phyloP scores from a whole-genome alignment of 768 basidiomycete species.

The Pseudohyphozyma bogoriensis region DNA sequence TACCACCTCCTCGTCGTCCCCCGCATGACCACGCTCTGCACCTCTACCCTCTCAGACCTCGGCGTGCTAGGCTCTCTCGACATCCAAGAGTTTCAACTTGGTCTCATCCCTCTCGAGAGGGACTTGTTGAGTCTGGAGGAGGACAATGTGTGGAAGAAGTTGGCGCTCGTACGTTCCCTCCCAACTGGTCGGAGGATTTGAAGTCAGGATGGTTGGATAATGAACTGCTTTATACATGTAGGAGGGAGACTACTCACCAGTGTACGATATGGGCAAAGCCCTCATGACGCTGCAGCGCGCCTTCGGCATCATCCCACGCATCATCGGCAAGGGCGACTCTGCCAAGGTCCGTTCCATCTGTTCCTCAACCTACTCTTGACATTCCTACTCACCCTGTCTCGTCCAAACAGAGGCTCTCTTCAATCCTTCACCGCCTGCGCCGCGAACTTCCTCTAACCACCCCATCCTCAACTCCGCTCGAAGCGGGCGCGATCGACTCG shows the following conservation, averaged over 20 bases:
- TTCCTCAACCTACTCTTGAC: background rate
- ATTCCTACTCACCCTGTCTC: too few relatives aligned
- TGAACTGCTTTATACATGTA: slow-evolving; percentile 36
- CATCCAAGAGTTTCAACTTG: slow-evolving; percentile 76
- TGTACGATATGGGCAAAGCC: slow-evolving; percentile 82
- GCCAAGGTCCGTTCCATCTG: slow-evolving; percentile 36
- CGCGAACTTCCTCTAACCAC: slow-evolving; percentile 39
- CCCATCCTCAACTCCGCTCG: slow-evolving; percentile 40
- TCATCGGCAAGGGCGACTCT: slow-evolving; percentile 84
- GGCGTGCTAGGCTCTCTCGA: slow-evolving; percentile 95
- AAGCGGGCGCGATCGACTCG: slow-evolving; percentile 61
- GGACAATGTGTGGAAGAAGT: slow-evolving; percentile 61
- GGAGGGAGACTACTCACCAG: slow-evolving; percentile 85
- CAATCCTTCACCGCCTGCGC: slow-evolving; percentile 55
- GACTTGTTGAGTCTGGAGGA: slow-evolving; percentile 86
- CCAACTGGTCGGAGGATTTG: too few relatives aligned
- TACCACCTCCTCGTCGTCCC: slow-evolving; percentile 85
- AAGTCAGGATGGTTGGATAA: background rate
- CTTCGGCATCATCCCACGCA: slow-evolving; percentile 81
- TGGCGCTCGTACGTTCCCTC: slow-evolving; percentile 65
- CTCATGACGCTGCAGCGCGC: slow-evolving; percentile 69
- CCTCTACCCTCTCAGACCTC: slow-evolving; percentile 80
- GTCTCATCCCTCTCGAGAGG: slow-evolving; percentile 85
- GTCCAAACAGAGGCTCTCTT: slow-evolving; percentile 56
- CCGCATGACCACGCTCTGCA: slow-evolving; percentile 71